Base-by-base conservation (phyloP, 371 early-diverging fungal genomes). In the Lichtheimia corymbifera region DNA sequence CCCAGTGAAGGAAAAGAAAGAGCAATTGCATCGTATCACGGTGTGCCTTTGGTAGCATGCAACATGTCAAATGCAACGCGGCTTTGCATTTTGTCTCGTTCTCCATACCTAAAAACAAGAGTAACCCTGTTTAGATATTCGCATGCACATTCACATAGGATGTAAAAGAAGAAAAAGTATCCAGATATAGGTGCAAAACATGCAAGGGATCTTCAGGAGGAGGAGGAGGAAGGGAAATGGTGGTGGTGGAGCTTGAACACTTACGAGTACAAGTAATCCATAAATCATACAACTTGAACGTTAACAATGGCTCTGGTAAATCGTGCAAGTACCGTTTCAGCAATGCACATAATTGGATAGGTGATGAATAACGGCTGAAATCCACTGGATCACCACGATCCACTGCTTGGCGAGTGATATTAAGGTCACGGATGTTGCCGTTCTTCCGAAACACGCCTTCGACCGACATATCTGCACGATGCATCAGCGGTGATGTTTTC, bases 381-480 rank as follows among this genome's bases (percentile, higher is more conserved):
- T 17, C 17, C 25, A 15, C 35, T 12, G n/a, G 27, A 35, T 20
- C 25, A 18, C 54, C 30, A 27, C 87, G 85, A 49, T 77, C 72
- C 6, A 86, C 80, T 0, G 83, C 67, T 20, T 94, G 93, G 6
- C 86, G 76, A 30, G 94, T 64, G 24, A 87, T 85, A 49, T 91
- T 92, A 25, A 97, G 79, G 41, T 92, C 77, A 51, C 93, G 79
- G 64, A 98, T 95, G 68, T 98, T 97, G 11, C 98, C 98, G 73
- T 96, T 98, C 73, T 96, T 97, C 59, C 98, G 89, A 82, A 98
- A 98, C 5, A 97, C 90, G 1, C 98, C 98, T 72, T 97, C 97
- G 15, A 88, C 83, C 1, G 89, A 79, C 83, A 98, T 80, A 65
- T 97, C 93, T 91, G 65, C 20, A 25, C 9, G n/a, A 41, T 22